A percentile compares a stretch with the other conserved stretches of the same genome.
phyloP scores from a whole-genome alignment of 2,329 filamentous ascomycete genomes.

The Microsporum audouinii region DNA sequence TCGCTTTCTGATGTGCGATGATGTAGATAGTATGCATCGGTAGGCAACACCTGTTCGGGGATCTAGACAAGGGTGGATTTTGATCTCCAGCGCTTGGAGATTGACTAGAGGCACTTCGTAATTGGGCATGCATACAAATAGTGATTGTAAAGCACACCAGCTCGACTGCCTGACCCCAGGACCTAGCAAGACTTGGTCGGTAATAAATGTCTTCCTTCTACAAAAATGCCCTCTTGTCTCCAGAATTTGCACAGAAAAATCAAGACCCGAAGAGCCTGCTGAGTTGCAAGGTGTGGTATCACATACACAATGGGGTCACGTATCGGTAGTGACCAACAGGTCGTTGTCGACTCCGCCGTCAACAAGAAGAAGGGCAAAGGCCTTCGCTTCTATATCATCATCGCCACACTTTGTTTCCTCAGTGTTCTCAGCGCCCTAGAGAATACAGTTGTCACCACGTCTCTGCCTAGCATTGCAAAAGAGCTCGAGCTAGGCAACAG shows the following conservation, averaged over 20 bases:
- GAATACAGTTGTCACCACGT: constrained; percentile 29
- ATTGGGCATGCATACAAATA: not conserved
- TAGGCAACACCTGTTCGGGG: not conserved
- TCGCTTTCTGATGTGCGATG: too few species aligned
- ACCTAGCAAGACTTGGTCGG: not conserved
- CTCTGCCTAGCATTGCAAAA: constrained; percentile 27
- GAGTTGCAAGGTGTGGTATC: not conserved
- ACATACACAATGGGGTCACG: not conserved
- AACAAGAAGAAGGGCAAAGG: not conserved
- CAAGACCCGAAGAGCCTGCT: not conserved
- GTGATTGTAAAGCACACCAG: not conserved
- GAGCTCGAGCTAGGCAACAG: constrained; percentile 10
- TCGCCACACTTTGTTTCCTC: not conserved
- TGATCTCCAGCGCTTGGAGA: not conserved
- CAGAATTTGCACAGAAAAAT: not conserved
- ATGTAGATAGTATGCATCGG: not conserved
- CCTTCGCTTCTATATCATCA: not conserved
- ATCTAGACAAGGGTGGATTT: not conserved
- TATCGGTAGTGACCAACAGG: not conserved
- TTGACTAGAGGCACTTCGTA: not conserved
- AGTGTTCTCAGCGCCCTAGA: constrained; percentile 25
- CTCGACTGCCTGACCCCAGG: not conserved
- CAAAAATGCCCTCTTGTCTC: not conserved
- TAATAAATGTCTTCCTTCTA: not conserved
- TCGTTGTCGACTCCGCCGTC: not conserved